These are phyloP conservation scores for Phytophthora sojae DNA, from an alignment of 352 stramenopile genomes.

Conservation along the genomic window DNA sequence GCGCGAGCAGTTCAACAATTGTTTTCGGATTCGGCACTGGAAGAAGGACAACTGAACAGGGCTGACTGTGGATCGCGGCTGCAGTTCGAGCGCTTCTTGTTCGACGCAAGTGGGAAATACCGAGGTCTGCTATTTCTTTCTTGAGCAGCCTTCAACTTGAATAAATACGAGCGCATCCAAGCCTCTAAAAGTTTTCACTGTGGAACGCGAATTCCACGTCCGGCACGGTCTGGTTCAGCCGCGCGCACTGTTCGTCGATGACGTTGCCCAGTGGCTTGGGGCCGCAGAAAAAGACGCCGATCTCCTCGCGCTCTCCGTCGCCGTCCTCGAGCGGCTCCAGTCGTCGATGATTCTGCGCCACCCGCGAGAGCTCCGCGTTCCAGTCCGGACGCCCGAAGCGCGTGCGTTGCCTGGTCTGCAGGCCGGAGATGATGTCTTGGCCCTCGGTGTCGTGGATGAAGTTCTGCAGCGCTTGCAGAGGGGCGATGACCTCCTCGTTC, in stretches of 20 bases:
- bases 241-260: constrained; percentile 69
- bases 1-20: constrained; percentile 51
- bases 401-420: constrained; percentile 78
- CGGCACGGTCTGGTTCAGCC: constrained; percentile 55
- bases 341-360: constrained; percentile 52
- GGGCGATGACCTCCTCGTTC: constrained; percentile 57
- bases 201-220: no score
- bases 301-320: constrained; percentile 58
- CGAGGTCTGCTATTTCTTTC: constrained; percentile 49
- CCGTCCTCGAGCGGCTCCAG: constrained; percentile 36
- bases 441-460: constrained; percentile 75
- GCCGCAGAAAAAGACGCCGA: constrained; percentile 85
- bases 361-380: constrained; percentile 66
- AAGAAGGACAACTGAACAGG: neutral
- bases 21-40: constrained; percentile 28
- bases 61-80: constrained; percentile 4
- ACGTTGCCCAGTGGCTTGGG: constrained; percentile 61
- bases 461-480: constrained; percentile 73
- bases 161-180: neutral
- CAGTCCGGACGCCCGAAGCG: constrained; percentile 84
- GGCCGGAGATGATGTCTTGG: constrained; percentile 74
- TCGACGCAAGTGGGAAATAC: constrained; percentile 48
- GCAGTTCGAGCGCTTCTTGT: constrained; percentile 44
- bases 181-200: constrained; percentile 23
- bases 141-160: neutral